Base-by-base conservation (phyloP, 805 yeast genomes). In the Metschnikowia cerradonensis region DNA sequence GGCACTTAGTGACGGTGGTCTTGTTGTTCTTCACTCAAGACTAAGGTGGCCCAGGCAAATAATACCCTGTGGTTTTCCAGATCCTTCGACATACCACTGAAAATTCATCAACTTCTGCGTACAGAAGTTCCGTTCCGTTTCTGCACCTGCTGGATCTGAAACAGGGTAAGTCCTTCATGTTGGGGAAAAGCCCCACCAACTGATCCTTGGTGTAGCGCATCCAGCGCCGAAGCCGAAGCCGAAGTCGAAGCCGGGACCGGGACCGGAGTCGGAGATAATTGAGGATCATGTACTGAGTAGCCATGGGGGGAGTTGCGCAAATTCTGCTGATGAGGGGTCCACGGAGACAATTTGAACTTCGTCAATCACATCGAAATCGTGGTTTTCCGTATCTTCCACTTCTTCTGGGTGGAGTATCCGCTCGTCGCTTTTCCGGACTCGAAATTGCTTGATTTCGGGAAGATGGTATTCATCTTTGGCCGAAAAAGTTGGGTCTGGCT, bases 191-290 rank as follows among this genome's bases (percentile, higher is more conserved):
- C 4, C 79, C 71, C 56, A 88, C 88, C 34, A 94, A 72, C 61
- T 94, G 97, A n/a, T 88, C 90, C 51, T 90, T 88, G 0, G 92
- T 76, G 62, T 88, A 91, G 1, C 99, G 99, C 96, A 94, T 85
- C 70, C 99, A 1, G 17, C 1, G 17, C 17, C 17, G 17, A 17
- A 17, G 17, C 1, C 17, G 17, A 17, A 17, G 17, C 17, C 17
- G 17, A 17, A 17, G 17, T 1, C 17, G 17, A 17, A 17, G 17
- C 17, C 17, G 82, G 64, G 94, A 76, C 51, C 99, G 72, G 0
- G 97, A 91, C 54, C 90, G 78, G 23, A 90, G 70, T 50, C 99
- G 67, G 14, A 96, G 77, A 52, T 88, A 89, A 7, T 94, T 88
- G 11, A 94, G 70, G 3, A 90, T 80, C 80, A 90, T 89, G 63